A percentile compares a stretch with the other conserved stretches of the same genome.
Evolutionary conservation across 2,329 filamentous ascomycete genomes (phyloP).

Genomic region (Epichloe bromicola): DNA sequence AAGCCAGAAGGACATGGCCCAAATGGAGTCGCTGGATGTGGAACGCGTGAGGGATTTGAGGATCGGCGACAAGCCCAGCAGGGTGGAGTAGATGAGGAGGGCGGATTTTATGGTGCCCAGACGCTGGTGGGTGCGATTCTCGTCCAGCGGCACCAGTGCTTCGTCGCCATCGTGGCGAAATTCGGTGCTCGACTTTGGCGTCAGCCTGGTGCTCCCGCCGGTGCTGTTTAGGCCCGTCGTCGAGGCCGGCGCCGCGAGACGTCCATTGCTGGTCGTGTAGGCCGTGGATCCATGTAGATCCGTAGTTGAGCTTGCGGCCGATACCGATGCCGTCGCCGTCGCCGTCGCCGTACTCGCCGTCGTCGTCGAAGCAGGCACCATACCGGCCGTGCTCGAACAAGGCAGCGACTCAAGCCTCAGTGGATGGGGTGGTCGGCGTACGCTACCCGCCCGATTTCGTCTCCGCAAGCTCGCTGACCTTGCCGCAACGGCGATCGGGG

Average conservation of each 20-base stretch:
- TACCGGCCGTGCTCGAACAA: conserved; percentile 8
- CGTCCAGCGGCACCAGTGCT: conserved; percentile 19
- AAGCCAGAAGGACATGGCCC: conserved; percentile 90
- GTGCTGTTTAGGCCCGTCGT: conserved; percentile 29
- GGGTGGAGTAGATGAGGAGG: conserved; percentile 79
- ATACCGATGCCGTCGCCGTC: conserved; percentile 9
- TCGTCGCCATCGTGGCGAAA: conserved; percentile 11
- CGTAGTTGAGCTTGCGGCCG: conserved; percentile 33
- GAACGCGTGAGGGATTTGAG: conserved; percentile 92
- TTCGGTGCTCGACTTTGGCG: conserved; percentile 18
- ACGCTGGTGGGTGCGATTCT: conserved; percentile 35
- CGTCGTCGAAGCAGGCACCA: conserved; percentile 12
- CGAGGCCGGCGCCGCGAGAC: conserved; percentile 35
- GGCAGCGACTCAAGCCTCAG: conserved; percentile 16
- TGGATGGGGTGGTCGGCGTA: conserved; percentile 21
- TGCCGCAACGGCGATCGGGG: background rate
- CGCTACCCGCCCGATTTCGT: conserved; percentile 23
- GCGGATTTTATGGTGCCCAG: conserved; percentile 84
- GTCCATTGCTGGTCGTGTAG: conserved; percentile 18
- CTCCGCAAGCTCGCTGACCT: conserved; percentile 22
- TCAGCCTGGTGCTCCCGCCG: conserved; percentile 7
- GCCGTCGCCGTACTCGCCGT: conserved; percentile 5
- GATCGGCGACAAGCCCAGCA: conserved; percentile 86
- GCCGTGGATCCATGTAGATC: conserved; percentile 21
- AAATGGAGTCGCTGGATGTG: conserved; percentile 88